Base-by-base conservation (phyloP, 805 yeast species). In the Danielia oregonensis region DNA sequence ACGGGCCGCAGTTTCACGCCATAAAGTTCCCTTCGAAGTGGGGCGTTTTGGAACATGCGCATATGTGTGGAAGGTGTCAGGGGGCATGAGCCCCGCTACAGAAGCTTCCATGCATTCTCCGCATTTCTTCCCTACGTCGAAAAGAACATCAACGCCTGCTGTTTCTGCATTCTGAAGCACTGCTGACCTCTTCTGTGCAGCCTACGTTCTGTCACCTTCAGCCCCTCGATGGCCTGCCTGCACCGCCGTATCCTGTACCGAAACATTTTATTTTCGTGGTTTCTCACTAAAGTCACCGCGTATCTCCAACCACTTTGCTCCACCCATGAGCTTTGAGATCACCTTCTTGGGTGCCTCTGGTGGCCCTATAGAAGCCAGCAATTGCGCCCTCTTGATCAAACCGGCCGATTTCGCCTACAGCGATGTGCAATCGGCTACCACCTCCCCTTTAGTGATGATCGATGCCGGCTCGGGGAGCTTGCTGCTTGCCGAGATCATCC, bases 391-490 rank as follows among this genome's bases (percentile, higher is more conserved):
- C 39, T 59, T 88, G 34, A 45, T 88, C 13, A 83, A 85, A 49
- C 79, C 87, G 0, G 49, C 69, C 2, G 26, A 49, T 5, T 36
- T 69, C 3, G 44, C 72, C 1, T 79, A 74, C 51, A 4, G 17
- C 11, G 37, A 43, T n/a, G 56, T 62, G 8, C 60, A 70, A 17
- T 44, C 61, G 4, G 39, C 44, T 8, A 29, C 52, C 10, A 39
- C 49, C 3, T 35, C 54, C 7, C 33, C 51, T 3, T 47, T 82
- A 6, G 40, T 86, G 2, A 74, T 82, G 29, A 57, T 88, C 8
- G 97, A 88, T 52, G 94, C 86, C 1, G 97, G 97, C 1, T 65
- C 82, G 2, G 89, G 95, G 1, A 44, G 83, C 18, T 61, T 77
- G 2, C 72, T 72, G 27, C 54, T 87, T 6, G 52, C 74, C 1